Conservation (phyloP, 176 grass and related monocot genomes). For the Triticum aestivum region IWGSC_CS_RefSeq_v2.1 NC_057803.1:140893794-140894293, state of each 20-base stretch:
- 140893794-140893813: slow-evolving; percentile 1
- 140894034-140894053: too few relatives aligned
- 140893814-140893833: neutral
- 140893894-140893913: neutral
- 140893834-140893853: slow-evolving; percentile 38
- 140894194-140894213: neutral
- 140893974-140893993: too few relatives aligned
- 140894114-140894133: neutral
- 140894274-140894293: neutral
- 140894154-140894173: neutral
- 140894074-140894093: too few relatives aligned
- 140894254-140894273: neutral
- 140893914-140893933: neutral
- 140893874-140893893: neutral
- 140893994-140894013: too few relatives aligned
- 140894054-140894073: too few relatives aligned
- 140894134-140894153: slow-evolving; percentile 24
- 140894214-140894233: neutral
- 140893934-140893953: neutral
- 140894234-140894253: neutral
- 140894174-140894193: neutral
- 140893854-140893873: neutral
- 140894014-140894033: too few relatives aligned
- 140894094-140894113: too few relatives aligned
- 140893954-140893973: too few relatives aligned